Percentiles rank a stretch among this genome's conserved stretches.
Conservation (phyloP, 2,329 filamentous ascomycete species). For the Paraphoma chrysanthemicola region DNA sequence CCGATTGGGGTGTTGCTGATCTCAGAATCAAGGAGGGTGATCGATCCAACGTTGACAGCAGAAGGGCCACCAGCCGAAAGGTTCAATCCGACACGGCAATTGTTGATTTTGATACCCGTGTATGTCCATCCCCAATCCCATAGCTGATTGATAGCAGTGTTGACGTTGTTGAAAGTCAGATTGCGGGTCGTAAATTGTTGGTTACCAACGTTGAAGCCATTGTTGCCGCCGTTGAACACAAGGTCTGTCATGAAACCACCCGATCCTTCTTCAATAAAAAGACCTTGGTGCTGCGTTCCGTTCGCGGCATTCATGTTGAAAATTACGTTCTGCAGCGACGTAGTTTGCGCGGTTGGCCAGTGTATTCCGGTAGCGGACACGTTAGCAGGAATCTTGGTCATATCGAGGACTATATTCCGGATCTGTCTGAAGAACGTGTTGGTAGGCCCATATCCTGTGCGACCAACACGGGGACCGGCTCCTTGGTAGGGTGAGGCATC, state of each 20-base stretch:
- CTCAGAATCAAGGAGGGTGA: conserved; percentile 64
- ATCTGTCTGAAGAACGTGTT: conserved; percentile 72
- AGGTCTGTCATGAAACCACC: conserved; percentile 57
- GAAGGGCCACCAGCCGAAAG: conserved; percentile 48
- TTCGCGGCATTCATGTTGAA: conserved; percentile 52
- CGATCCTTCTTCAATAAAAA: conserved; percentile 54
- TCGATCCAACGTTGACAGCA: conserved; percentile 59
- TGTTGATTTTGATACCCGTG: conserved; percentile 58
- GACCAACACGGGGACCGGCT: conserved; percentile 36
- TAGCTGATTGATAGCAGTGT: conserved; percentile 62
- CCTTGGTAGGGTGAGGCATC: conserved; percentile 61
- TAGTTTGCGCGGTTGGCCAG: conserved; percentile 56
- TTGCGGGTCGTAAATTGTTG: conserved; percentile 65
- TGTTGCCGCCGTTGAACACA: conserved; percentile 52
- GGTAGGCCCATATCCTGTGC: conserved; percentile 56
- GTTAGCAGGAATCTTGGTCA: conserved; percentile 57
- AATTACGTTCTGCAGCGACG: conserved; percentile 53
- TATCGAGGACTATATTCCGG: conserved; percentile 70
- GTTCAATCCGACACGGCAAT: conserved; percentile 61
- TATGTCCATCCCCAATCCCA: conserved; percentile 69
- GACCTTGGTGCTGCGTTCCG: conserved; percentile 56
- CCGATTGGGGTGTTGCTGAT: conserved; percentile 60
- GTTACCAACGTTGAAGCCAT: conserved; percentile 52
- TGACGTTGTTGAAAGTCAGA: conserved; percentile 59
- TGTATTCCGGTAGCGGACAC: conserved; percentile 55